Conservation (phyloP, 768 basidiomycete genomes). For the Rhodotorula kratochvilovae region DNA sequence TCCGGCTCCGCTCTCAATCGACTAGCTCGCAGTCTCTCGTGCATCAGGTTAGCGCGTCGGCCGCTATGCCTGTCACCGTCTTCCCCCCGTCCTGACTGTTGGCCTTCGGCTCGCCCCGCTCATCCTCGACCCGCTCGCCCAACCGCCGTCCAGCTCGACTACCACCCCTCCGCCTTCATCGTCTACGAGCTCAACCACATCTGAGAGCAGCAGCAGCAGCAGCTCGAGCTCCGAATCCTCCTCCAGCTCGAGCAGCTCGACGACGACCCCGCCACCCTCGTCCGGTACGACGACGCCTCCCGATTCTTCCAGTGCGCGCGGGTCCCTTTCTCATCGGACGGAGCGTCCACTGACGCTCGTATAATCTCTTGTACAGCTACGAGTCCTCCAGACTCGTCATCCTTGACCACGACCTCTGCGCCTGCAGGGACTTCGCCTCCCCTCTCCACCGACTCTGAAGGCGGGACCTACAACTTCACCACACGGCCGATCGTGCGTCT, state of each 20-base stretch:
- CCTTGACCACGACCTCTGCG: neutral
- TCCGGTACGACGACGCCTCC: neutral
- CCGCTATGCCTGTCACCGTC: too few species aligned
- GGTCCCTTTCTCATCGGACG: neutral
- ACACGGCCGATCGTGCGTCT: constrained; percentile 27
- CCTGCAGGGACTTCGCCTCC: neutral
- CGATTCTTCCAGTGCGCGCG: neutral
- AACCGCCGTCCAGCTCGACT: neutral
- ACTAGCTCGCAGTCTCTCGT: too few species aligned
- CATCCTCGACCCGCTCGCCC: too few species aligned
- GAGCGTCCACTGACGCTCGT: neutral
- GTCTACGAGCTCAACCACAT: neutral
- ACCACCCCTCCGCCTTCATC: neutral
- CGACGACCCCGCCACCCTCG: neutral
- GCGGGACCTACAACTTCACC: constrained; percentile 17
- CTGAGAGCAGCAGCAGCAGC: neutral
- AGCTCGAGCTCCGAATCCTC: neutral
- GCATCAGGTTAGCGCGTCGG: too few species aligned
- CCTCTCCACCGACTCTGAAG: constrained; percentile 14
- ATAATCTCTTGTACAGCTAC: neutral
- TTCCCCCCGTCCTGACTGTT: too few species aligned
- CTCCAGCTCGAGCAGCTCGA: neutral
- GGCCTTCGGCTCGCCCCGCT: too few species aligned
- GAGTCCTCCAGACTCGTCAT: neutral
- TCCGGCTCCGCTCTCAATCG: too few species aligned